Base-by-base conservation (phyloP, 768 basidiomycete genomes). In the Pleurotus tuoliensis region DNA sequence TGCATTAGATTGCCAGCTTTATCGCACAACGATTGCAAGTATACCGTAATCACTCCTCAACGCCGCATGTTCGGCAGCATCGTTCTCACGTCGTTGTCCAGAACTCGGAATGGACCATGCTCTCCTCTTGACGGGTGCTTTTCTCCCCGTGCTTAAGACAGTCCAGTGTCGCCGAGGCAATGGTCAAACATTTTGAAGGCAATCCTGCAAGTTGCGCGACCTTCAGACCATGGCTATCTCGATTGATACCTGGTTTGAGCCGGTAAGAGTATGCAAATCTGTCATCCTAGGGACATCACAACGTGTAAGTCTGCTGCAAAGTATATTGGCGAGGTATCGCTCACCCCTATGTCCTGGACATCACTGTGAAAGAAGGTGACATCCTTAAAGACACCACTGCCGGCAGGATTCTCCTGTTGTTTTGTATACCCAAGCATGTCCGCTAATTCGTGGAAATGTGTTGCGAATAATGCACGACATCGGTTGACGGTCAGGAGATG, bases 371-470 rank as follows among this genome's bases (percentile, higher is more conserved):
- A 95, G 72, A 96, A 98, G 3, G 81, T 81, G 20, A 96, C 82
- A 5, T 79, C 80, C 5, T 69, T 60, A 71, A 89, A 90, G 8
- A 76, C 62, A 11, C 78, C 81, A 54, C 67, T 61, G 5, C 78
- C 79, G 47, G 60, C 67, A 51, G 75, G 65, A 56, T 75, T 69
- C n/a, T 11, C 34, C 24, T 34, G 27, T 5, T 15, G 16, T 20
- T 78, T 67, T 27, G 72, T 69, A 63, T 84, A 84, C 0, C 87
- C 85, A 16, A 98, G 75, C 81, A 98, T 85, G 58, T 90, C 85
- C 1, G 90, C 86, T 18, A 98, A 72, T 66, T 98, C 94, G 68
- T 98, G 95, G 66, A 97, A 98, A 71, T 99, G 96, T n/a, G 96
- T 99, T 5, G 96, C 96, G 66, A 98, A 99, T 27, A 99, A 75